A percentile compares a stretch with the other conserved stretches of the same genome.
Conservation (phyloP, 2,329 filamentous ascomycete species). For the Fusarium chuoi region DNA sequence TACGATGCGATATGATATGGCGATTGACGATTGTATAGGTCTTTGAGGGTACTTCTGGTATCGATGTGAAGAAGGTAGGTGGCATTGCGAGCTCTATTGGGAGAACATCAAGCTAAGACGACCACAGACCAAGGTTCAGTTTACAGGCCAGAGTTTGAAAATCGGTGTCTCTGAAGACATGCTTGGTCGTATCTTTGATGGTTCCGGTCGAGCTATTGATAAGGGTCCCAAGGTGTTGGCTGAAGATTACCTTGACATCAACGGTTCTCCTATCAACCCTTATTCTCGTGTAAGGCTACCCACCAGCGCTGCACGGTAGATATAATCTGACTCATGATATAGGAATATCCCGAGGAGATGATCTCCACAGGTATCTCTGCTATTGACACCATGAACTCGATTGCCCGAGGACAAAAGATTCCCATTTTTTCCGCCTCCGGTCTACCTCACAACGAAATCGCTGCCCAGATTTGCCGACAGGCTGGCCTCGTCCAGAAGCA, state of each 20-base stretch:
- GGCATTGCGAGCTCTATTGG: constrained; percentile 1
- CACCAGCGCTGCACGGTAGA: neutral
- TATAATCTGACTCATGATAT: constrained; percentile 20
- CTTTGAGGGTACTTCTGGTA: constrained; percentile 95
- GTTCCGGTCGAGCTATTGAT: constrained; percentile 96
- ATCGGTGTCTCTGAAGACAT: constrained; percentile 99
- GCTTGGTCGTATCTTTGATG: constrained; percentile 98
- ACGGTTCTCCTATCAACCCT: constrained; percentile 98
- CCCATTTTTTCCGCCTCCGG: constrained; percentile 98
- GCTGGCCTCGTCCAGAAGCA: constrained; percentile 86
- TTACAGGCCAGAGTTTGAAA: constrained; percentile 96
- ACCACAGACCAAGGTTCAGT: constrained; percentile 90
- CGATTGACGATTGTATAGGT: constrained; percentile 67
- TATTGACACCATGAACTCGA: constrained; percentile 98
- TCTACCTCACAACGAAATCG: constrained; percentile 99
- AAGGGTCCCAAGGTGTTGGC: constrained; percentile 98
- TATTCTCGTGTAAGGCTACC: constrained; percentile 81
- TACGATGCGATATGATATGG: constrained; percentile 16
- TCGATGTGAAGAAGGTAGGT: constrained; percentile 97
- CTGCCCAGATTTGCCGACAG: constrained; percentile 97
- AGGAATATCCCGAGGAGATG: constrained; percentile 99
- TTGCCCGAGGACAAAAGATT: constrained; percentile 99
- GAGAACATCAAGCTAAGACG: constrained; percentile 41
- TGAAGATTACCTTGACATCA: constrained; percentile 98
- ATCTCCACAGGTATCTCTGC: constrained; percentile 99